Conservation (phyloP, 2,329 filamentous ascomycete genomes). For the Coniochaeta sp. region DNA sequence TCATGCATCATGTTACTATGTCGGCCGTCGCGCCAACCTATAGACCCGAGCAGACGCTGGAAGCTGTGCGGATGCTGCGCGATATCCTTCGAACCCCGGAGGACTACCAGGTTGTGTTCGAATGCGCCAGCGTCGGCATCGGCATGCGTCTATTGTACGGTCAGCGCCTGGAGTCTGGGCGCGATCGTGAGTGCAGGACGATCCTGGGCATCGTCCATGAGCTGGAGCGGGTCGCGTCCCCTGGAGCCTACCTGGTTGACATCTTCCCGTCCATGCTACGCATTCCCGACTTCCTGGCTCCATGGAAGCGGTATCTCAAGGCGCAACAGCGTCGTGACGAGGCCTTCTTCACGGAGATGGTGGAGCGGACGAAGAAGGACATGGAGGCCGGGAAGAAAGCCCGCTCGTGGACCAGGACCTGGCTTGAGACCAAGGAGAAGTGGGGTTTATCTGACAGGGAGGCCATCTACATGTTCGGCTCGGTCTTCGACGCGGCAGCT, state of each 20-base stretch:
- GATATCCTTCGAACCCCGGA: constrained; percentile 24
- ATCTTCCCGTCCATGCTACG: not conserved
- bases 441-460: constrained; percentile 14
- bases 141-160: constrained; percentile 32
- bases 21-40: constrained; percentile 20
- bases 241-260: constrained; percentile 5
- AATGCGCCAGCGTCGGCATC: constrained; percentile 30
- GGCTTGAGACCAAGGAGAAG: constrained; percentile 19
- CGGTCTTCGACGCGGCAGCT: constrained; percentile 26
- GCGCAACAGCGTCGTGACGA: not conserved
- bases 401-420: constrained; percentile 20
- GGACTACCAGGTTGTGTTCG: constrained; percentile 28
- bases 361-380: not conserved
- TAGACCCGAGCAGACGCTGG: constrained; percentile 21
- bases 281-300: constrained; percentile 1
- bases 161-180: constrained; percentile 22
- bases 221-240: constrained; percentile 24
- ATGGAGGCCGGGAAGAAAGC: constrained; percentile 10
- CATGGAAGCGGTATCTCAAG: constrained; percentile 2
- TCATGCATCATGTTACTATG: constrained; percentile 22
- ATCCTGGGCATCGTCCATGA: constrained; percentile 24
- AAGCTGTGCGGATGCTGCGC: constrained; percentile 19
- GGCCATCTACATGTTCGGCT: constrained; percentile 17
- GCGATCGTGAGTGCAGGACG: constrained; percentile 20
- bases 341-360: constrained; percentile 1